These are phyloP conservation scores for Lyophyllum shimeji DNA, from an alignment of 768 basidiomycete species.

Conservation along the genomic window DNA sequence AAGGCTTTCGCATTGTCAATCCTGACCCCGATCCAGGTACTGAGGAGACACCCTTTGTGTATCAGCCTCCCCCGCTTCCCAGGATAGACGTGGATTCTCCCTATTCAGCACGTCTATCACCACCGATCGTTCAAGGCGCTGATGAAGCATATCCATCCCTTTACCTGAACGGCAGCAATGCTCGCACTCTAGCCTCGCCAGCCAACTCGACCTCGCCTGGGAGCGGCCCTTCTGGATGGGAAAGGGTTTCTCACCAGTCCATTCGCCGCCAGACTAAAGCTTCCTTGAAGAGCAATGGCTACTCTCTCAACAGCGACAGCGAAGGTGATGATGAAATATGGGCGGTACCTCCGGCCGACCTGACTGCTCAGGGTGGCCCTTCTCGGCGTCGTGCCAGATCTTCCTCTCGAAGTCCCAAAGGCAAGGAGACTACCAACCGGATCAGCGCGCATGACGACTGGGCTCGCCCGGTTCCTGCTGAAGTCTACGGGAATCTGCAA, in stretches of 20 bases:
- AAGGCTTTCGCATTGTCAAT: constrained; percentile 29
- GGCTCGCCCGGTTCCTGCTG: constrained; percentile 69
- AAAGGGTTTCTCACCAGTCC: not conserved
- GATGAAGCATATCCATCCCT: constrained; percentile 1
- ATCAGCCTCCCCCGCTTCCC: constrained; percentile 21
- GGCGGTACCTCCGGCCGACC: constrained; percentile 31
- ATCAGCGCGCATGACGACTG: constrained; percentile 26
- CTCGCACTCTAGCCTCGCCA: not conserved
- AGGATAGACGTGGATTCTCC: constrained; percentile 6
- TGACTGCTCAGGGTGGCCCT: constrained; percentile 5
- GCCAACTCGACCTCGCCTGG: not conserved
- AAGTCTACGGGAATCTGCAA: constrained; percentile 78
- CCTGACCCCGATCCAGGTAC: constrained; percentile 28
- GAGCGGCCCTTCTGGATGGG: not conserved
- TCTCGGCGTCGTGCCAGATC: not conserved
- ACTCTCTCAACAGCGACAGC: constrained; percentile 9
- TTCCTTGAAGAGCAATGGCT: not conserved
- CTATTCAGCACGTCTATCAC: constrained; percentile 18
- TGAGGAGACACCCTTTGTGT: constrained; percentile 13
- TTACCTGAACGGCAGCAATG: not conserved
- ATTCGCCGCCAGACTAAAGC: not conserved
- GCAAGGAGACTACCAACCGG: constrained; percentile 1
- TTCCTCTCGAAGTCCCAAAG: constrained; percentile 3
- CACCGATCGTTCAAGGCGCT: constrained; percentile 5
- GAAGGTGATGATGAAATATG: constrained; percentile 25